Evolutionary conservation across 164 flowering plant genomes (phyloP), one percentile per base, ranked within the genome.

Genomic region (Sedum album): DNA sequence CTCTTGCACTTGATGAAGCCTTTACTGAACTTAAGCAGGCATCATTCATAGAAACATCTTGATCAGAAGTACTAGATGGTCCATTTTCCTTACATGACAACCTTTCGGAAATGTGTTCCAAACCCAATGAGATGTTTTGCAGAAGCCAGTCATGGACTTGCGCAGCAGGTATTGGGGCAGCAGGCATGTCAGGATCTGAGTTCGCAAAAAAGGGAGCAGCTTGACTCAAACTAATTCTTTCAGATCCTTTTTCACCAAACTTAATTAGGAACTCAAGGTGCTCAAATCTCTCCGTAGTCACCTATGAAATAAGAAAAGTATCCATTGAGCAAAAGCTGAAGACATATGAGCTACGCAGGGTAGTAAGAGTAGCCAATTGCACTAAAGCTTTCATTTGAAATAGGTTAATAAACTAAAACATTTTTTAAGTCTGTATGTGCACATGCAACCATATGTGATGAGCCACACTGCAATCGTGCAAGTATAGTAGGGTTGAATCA

Each of bases 181-280:
- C 97, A 65, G 97, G 97, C 99, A 95, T 95, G 73, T 95, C 97
- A 20, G 97, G 97, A 82, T 95, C 97, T 53, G 97, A 92, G 83
- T 95, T 95, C 44, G 97, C 96, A 77, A 95, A 95, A 80, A 95
- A 95, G 6, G 97, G 97, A 60, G 97, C 81, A 69, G 85, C 85
- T 74, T 95, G 97, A 77, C 94, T 84, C 79, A 95, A 74, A 5
- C 83, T 80, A 62, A 78, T 70, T 71, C 75, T 79, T 69, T 84
- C 91, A 62, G 87, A 77, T 48, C 91, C 96, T 76, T 80, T 88
- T 49, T 87, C 96, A 74, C 93, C 86, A 76, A 87, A 87, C 42
- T 87, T 91, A 75, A 95, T 65, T 62, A 92, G 82, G 73, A 95
- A 87, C 11, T 90, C 94, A 73, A 95, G 94, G 79, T 89, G 96